A percentile compares a stretch with the other conserved stretches of the same genome.
These are phyloP conservation scores for Durio zibethinus DNA, from an alignment of 345 rosid genomes.

Conservation along the genomic window DNA sequence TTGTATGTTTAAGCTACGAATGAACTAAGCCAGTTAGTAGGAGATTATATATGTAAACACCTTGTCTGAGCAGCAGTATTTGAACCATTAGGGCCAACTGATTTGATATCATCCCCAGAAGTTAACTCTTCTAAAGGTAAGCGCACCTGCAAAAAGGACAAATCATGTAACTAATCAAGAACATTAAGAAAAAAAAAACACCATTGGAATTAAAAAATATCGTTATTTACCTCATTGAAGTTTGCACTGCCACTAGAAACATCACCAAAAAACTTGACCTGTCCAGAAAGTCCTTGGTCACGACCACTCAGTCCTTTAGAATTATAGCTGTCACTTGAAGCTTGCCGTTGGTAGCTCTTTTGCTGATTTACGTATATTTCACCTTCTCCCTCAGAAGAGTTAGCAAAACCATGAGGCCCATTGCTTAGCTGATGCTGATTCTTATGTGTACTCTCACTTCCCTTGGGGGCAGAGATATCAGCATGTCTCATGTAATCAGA, in stretches of 20 bases:
- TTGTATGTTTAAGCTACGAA: not conserved
- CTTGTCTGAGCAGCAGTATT: slow-evolving; percentile 31
- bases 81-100: slow-evolving; percentile 25
- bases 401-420: slow-evolving; percentile 18
- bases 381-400: slow-evolving; percentile 10
- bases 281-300: slow-evolving; percentile 25
- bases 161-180: not conserved
- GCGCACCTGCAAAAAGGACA: slow-evolving; percentile 23
- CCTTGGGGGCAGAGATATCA: slow-evolving; percentile 16
- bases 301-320: slow-evolving; percentile 19
- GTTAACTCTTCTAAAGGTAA: slow-evolving; percentile 28
- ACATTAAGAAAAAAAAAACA: not conserved
- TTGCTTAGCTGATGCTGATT: slow-evolving; percentile 20
- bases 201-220: not conserved
- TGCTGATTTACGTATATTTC: slow-evolving; percentile 24
- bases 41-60: slow-evolving; percentile 17
- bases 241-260: slow-evolving; percentile 16
- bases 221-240: slow-evolving; percentile 27
- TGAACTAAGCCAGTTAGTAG: slow-evolving; percentile 10
- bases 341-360: slow-evolving; percentile 25
- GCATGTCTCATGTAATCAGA: slow-evolving; percentile 17
- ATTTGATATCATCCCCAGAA: slow-evolving; percentile 24
- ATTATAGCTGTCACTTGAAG: slow-evolving; percentile 20
- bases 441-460: slow-evolving; percentile 17
- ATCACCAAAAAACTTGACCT: slow-evolving; percentile 25